Conservation (phyloP, 2,329 filamentous ascomycete genomes). For the Beauveria rudraprayagi region DNA sequence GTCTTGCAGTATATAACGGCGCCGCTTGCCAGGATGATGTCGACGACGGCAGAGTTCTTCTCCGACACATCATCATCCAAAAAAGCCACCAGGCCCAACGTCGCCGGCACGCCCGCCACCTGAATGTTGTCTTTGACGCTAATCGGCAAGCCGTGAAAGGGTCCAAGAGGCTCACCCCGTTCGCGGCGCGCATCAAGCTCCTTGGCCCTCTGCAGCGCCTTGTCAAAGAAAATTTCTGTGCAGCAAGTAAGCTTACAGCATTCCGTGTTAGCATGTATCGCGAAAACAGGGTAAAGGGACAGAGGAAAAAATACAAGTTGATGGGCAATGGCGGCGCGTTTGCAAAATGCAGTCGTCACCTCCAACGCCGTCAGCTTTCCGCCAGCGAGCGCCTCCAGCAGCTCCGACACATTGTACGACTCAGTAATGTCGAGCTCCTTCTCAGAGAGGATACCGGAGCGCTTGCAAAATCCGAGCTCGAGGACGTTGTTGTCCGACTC, state of each 20-base stretch:
- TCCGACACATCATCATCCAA: slow-evolving; percentile 15
- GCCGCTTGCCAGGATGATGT: slow-evolving; percentile 19
- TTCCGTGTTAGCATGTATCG: background rate
- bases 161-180: slow-evolving; percentile 11
- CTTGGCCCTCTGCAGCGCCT: slow-evolving; percentile 15
- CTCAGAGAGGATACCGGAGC: slow-evolving; percentile 30
- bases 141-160: slow-evolving; percentile 17
- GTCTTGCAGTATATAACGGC: slow-evolving; percentile 21
- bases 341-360: slow-evolving; percentile 27
- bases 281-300: background rate
- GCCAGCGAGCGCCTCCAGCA: slow-evolving; percentile 28
- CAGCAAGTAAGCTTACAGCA: slow-evolving; percentile 23
- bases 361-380: slow-evolving; percentile 25
- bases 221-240: slow-evolving; percentile 39
- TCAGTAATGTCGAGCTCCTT: slow-evolving; percentile 38
- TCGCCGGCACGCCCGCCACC: slow-evolving; percentile 18
- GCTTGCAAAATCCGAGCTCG: slow-evolving; percentile 12
- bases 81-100: slow-evolving; percentile 20
- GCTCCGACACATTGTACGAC: slow-evolving; percentile 27
- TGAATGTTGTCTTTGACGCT: slow-evolving; percentile 21
- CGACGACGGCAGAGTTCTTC: slow-evolving; percentile 17
- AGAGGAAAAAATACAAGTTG: slow-evolving; percentile 19
- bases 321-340: slow-evolving; percentile 22
- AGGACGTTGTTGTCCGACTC: slow-evolving; percentile 13
- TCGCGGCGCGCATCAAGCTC: slow-evolving; percentile 14